Percentiles rank a stretch among this genome's conserved stretches.
Evolutionary conservation across 352 stramenopile species (phyloP).

Genomic region (Hyaloperonospora brassicae): DNA sequence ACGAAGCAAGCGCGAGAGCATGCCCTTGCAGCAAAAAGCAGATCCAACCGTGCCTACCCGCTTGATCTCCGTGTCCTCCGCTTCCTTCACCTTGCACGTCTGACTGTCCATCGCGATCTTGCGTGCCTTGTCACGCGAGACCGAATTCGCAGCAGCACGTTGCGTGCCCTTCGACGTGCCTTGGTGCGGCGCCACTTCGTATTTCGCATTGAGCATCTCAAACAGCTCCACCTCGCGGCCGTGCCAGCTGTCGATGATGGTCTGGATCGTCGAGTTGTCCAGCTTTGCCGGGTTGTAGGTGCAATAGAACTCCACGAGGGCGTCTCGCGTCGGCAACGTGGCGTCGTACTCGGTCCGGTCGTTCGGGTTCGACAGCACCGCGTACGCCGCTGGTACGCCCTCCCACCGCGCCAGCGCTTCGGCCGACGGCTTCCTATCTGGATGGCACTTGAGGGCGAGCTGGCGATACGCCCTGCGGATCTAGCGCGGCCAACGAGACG

Average conservation of each 20-base stretch:
- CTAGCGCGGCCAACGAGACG: constrained; percentile 15
- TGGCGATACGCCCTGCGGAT: constrained; percentile 91
- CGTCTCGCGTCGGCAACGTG: constrained; percentile 65
- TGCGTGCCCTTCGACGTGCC: constrained; percentile 48
- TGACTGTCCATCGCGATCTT: constrained; percentile 58
- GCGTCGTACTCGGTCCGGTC: constrained; percentile 71
- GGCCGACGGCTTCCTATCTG: constrained; percentile 86
- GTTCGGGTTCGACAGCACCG: constrained; percentile 71
- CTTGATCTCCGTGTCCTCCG: constrained; percentile 40
- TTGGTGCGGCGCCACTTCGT: constrained; percentile 73
- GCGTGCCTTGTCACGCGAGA: constrained; percentile 48
- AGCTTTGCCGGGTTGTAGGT: constrained; percentile 80
- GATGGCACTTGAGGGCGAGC: constrained; percentile 81
- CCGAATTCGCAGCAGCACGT: constrained; percentile 26
- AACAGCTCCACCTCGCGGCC: constrained; percentile 80
- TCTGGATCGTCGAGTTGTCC: constrained; percentile 78
- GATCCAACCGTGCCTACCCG: constrained; percentile 52
- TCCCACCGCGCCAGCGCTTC: constrained; percentile 69
- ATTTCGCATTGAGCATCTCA: constrained; percentile 82
- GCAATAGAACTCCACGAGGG: constrained; percentile 76
- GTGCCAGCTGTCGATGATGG: constrained; percentile 82
- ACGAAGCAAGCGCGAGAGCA: constrained; percentile 43
- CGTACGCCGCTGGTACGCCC: constrained; percentile 64
- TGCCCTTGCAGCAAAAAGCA: constrained; percentile 62
- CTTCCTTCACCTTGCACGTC: constrained; percentile 46